These are phyloP conservation scores for Neckera pumila DNA, from an alignment of 225 moss, liverwort and hornwort species.

Conservation along the genomic window DNA sequence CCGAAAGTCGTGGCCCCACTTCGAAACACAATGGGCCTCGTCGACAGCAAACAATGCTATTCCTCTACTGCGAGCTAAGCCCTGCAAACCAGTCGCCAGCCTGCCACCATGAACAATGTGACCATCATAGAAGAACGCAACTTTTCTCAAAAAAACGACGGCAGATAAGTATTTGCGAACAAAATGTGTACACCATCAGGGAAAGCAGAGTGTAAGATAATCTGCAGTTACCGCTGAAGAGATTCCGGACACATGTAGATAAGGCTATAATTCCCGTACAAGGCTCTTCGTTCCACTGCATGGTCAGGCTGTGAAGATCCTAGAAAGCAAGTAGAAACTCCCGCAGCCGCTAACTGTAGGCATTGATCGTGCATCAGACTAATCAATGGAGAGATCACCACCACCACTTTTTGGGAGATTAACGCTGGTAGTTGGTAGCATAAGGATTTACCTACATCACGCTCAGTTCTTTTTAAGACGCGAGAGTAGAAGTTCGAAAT, in stretches of 20 bases:
- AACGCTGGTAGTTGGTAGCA: slow-evolving; percentile 67
- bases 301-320: slow-evolving; percentile 51
- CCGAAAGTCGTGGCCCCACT: slow-evolving; percentile 54
- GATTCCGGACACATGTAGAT: slow-evolving; percentile 52
- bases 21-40: slow-evolving; percentile 59
- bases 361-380: slow-evolving; percentile 72
- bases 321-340: slow-evolving; percentile 60
- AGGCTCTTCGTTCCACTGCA: slow-evolving; percentile 38
- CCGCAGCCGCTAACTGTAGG: slow-evolving; percentile 39
- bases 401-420: slow-evolving; percentile 53
- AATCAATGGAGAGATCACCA: slow-evolving; percentile 59
- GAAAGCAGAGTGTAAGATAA: background rate
- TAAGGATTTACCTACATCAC: slow-evolving; percentile 33
- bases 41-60: slow-evolving; percentile 66
- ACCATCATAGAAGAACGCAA: background rate
- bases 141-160: background rate
- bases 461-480: background rate
- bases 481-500: background rate
- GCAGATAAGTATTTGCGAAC: background rate
- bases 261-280: slow-evolving; percentile 29
- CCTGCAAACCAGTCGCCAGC: slow-evolving; percentile 33
- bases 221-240: slow-evolving; percentile 22
- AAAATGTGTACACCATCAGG: background rate
- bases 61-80: slow-evolving; percentile 29
- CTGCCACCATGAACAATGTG: slow-evolving; percentile 21